These are phyloP conservation scores for Hyphopichia fennica DNA, from an alignment of 1,139 yeast species.

Conservation along the genomic window DNA sequence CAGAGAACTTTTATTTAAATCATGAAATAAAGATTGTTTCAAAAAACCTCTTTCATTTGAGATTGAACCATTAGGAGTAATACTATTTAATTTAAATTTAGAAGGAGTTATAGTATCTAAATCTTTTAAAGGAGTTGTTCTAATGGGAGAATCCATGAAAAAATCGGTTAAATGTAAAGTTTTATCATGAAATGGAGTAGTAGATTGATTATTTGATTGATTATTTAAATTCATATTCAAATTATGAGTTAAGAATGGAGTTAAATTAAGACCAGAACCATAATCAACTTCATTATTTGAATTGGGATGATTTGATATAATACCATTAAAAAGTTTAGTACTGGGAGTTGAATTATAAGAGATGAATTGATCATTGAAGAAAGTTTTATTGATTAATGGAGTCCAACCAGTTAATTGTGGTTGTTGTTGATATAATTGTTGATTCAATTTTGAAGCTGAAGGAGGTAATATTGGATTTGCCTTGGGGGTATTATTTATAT, in stretches of 20 bases:
- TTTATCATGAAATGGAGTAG: slow-evolving; percentile 48
- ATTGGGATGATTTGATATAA: slow-evolving; percentile 10
- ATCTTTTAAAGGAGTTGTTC: slow-evolving; percentile 32
- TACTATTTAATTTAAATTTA: slow-evolving; percentile 22
- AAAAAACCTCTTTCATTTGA: slow-evolving; percentile 17
- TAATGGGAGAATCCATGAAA: slow-evolving; percentile 47
- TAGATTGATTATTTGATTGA: slow-evolving; percentile 15
- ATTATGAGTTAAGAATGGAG: slow-evolving; percentile 47
- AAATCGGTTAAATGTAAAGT: slow-evolving; percentile 44
- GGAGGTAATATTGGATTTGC: slow-evolving; percentile 21
- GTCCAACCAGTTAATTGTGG: slow-evolving; percentile 43
- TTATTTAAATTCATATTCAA: slow-evolving; percentile 16
- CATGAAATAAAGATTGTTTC: slow-evolving; percentile 20
- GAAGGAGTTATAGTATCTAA: slow-evolving; percentile 47
- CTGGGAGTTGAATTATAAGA: slow-evolving; percentile 42
- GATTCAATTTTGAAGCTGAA: slow-evolving; percentile 23
- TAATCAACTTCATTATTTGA: slow-evolving; percentile 25
- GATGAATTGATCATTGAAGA: slow-evolving; percentile 35
- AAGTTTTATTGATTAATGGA: slow-evolving; percentile 42
- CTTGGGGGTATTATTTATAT: slow-evolving; percentile 1
- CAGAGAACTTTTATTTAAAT: slow-evolving; percentile 24
- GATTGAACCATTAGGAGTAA: neutral
- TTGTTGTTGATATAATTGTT: slow-evolving; percentile 8
- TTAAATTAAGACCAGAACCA: slow-evolving; percentile 41
- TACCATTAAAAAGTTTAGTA: slow-evolving; percentile 22